Evolutionary conservation across 1,139 yeast species (phyloP).

Genomic region (Casaregolazyma lundiana): DNA sequence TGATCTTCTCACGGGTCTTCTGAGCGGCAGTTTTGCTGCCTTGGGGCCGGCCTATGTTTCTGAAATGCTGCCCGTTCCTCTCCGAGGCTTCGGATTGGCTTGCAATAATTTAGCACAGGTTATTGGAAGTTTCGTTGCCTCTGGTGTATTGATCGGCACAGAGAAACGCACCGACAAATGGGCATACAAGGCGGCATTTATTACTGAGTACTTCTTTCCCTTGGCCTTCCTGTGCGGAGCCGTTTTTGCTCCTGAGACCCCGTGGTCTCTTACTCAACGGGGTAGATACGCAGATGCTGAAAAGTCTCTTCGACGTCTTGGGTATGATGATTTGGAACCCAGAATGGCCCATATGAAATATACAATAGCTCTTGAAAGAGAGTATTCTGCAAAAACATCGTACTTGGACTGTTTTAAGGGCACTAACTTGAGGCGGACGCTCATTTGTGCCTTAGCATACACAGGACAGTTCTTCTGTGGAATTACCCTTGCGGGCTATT

Average conservation of each 20-base stretch:
- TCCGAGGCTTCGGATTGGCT: slow-evolving; percentile 41
- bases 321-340: no score
- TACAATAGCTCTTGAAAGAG: slow-evolving; percentile 43
- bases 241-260: slow-evolving; percentile 46
- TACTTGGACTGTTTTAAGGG: slow-evolving; percentile 49
- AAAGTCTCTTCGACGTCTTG: no score
- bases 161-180: slow-evolving; percentile 28
- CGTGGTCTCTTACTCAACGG: slow-evolving; percentile 47
- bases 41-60: slow-evolving; percentile 42
- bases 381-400: slow-evolving; percentile 31
- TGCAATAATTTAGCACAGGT: slow-evolving; percentile 44
- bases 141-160: slow-evolving; percentile 39
- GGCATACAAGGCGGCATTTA: slow-evolving; percentile 46
- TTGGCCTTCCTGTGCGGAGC: slow-evolving; percentile 47
- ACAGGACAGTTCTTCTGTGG: slow-evolving; percentile 49
- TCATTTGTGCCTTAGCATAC: slow-evolving; percentile 45
- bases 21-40: slow-evolving; percentile 44
- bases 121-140: slow-evolving; percentile 40
- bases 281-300: slow-evolving; percentile 38
- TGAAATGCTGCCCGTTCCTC: slow-evolving; percentile 42
- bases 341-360: slow-evolving; percentile 41
- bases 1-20: slow-evolving; percentile 41
- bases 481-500: slow-evolving; percentile 27
- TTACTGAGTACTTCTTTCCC: slow-evolving; percentile 63
- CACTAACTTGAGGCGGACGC: slow-evolving; percentile 49